These are phyloP conservation scores for Parietichytrium sp. DNA, from an alignment of 108 stramenopile genomes.

Conservation along the genomic window DNA sequence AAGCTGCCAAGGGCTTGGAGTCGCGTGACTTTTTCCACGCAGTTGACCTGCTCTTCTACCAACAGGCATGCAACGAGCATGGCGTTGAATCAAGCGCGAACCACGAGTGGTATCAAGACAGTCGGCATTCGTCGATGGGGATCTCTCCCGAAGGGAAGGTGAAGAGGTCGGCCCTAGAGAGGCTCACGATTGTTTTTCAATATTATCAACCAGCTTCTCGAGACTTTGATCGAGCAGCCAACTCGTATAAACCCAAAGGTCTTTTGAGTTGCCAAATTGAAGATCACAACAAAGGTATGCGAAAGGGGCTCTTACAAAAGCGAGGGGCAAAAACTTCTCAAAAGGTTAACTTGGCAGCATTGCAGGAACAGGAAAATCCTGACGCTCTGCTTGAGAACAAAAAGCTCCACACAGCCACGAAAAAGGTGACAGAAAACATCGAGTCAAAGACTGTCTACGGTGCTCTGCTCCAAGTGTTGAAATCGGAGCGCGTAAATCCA, in stretches of 20 bases:
- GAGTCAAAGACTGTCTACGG: conserved; percentile 25
- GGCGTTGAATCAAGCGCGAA: neutral
- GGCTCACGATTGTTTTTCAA: neutral
- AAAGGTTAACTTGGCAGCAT: neutral
- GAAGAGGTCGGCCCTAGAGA: neutral
- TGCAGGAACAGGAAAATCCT: neutral
- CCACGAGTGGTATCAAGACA: neutral
- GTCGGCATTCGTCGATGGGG: neutral
- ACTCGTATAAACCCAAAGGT: neutral
- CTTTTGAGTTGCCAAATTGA: neutral
- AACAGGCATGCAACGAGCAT: neutral
- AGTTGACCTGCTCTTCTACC: neutral
- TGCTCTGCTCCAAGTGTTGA: no score
- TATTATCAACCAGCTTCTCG: conserved; percentile 4
- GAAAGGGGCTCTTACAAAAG: neutral
- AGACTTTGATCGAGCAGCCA: neutral
- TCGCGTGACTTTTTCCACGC: neutral
- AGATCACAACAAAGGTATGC: neutral
- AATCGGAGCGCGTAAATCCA: no score
- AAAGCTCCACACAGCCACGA: neutral
- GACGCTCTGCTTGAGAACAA: neutral
- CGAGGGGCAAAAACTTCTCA: neutral
- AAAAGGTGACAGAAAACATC: neutral
- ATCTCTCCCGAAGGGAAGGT: conserved; percentile 36
- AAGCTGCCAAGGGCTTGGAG: no score